These are phyloP conservation scores for Xerophyta viscosa DNA, from an alignment of 106 monocot genomes.

Conservation along the genomic window DNA sequence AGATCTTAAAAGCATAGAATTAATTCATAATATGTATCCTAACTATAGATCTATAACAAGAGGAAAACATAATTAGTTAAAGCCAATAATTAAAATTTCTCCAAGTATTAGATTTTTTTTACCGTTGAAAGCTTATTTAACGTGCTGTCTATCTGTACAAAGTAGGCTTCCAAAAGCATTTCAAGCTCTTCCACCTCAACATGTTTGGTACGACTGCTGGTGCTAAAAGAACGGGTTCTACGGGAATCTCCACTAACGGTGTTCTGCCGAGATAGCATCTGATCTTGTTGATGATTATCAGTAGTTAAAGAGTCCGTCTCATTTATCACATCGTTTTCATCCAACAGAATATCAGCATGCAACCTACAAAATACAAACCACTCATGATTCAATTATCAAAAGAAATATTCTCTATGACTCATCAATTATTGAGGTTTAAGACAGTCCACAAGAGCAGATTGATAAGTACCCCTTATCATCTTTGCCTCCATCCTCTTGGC, in stretches of 20 bases:
- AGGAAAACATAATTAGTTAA: not conserved
- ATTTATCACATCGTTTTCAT: slow-evolving; percentile 13
- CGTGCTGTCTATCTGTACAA: slow-evolving; percentile 63
- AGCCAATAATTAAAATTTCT: not conserved
- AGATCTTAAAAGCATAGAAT: no score
- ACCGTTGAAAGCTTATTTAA: slow-evolving; percentile 64
- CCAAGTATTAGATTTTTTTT: slow-evolving; percentile 5
- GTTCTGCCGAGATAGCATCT: not conserved
- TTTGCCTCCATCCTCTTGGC: not conserved
- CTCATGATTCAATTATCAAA: no score
- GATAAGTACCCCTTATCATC: slow-evolving; percentile 41
- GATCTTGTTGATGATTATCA: not conserved
- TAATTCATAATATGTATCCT: no score
- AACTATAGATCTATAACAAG: not conserved
- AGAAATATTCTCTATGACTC: no score
- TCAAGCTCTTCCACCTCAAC: slow-evolving; percentile 54
- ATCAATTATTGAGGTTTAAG: no score
- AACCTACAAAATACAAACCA: slow-evolving; percentile 17
- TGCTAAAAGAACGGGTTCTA: slow-evolving; percentile 21
- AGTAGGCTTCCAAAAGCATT: slow-evolving; percentile 79
- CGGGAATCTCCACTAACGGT: slow-evolving; percentile 7
- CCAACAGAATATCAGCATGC: slow-evolving; percentile 7
- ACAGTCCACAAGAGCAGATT: no score
- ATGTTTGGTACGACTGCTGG: slow-evolving; percentile 23
- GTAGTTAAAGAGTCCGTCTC: slow-evolving; percentile 10